Evolutionary conservation across 768 basidiomycete genomes (phyloP), one percentile per base, ranked within the genome.

Genomic region (Boletellus ananas): DNA sequence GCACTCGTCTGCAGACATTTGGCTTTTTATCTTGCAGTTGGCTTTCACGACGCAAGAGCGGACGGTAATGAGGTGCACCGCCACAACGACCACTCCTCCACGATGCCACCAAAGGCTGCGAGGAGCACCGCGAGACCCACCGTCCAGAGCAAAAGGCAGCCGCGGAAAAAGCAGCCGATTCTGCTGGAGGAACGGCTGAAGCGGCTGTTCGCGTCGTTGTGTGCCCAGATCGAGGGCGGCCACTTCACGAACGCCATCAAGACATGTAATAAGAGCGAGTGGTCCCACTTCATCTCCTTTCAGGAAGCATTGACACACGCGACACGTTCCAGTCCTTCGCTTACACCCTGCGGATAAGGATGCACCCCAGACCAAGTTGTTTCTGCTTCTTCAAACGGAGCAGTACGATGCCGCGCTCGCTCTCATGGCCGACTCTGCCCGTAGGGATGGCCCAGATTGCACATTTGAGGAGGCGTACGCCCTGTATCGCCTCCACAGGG

Each of bases 261-360:
- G 78, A 94, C 93, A 55, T 94, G 90, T 73, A 86, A 92, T 70
- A 93, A 91, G 74, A 87, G 94, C 91, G 60, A 50, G 82, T 74
- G 49, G 50, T 53, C 29, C 34, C 49, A 45, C 34, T 57, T 59
- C 58, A 53, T 57, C 23, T 54, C 51, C 50, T 57, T 51, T 63
- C 47, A 52, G 51, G 51, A 57, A 52, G 35, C 34, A 51, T 47
- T 64, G 52, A 61, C 55, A 31, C 51, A 34, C 51, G 52, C 51
- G 49, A 43, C 20, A 56, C 43, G 36, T 13, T 17, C 16, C 55
- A 95, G 94, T 94, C 54, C 75, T 94, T 38, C 74, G 78, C 16
- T 69, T 93, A 27, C 75, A 80, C 34, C 82, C 88, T 27, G 66
- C 68, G 5, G 87, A 90, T 63, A 58, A 66, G n/a, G 84, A 93